Evolutionary conservation across 371 early-diverging fungal genomes (phyloP).

Genomic region (Modicella reniformis): DNA sequence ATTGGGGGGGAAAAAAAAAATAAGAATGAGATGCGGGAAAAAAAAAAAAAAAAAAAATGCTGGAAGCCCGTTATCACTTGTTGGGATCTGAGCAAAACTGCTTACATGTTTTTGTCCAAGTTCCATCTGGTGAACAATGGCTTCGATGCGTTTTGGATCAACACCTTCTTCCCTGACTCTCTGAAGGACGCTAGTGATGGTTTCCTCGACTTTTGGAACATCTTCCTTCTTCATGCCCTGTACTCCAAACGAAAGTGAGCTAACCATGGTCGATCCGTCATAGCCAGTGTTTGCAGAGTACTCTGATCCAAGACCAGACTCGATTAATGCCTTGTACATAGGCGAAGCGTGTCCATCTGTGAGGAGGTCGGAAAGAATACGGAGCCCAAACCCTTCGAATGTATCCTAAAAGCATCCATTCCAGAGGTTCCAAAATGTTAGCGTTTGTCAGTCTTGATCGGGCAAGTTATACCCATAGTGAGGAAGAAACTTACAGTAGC

Average conservation of each 20-base stretch:
- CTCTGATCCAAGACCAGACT: slow-evolving; percentile 90
- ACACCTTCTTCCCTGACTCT: slow-evolving; percentile 80
- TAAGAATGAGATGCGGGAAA: too few relatives aligned
- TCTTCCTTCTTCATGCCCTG: slow-evolving; percentile 64
- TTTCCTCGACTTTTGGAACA: slow-evolving; percentile 66
- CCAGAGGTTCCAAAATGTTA: background rate
- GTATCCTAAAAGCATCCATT: slow-evolving; percentile 62
- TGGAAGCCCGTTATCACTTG: too few relatives aligned
- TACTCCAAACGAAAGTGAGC: slow-evolving; percentile 63
- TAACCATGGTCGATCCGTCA: slow-evolving; percentile 72
- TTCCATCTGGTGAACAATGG: slow-evolving; percentile 91
- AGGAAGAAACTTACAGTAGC: slow-evolving; percentile 61
- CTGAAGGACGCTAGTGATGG: slow-evolving; percentile 76
- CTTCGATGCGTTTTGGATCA: slow-evolving; percentile 80
- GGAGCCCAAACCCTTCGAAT: slow-evolving; percentile 85
- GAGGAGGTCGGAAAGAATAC: slow-evolving; percentile 82
- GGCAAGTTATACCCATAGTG: background rate
- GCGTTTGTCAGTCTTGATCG: background rate
- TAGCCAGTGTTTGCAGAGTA: slow-evolving; percentile 92
- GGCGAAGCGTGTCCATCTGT: slow-evolving; percentile 91
- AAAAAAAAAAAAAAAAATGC: too few relatives aligned
- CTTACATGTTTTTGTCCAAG: slow-evolving; percentile 87
- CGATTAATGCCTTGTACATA: slow-evolving; percentile 94
- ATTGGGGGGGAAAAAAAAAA: too few relatives aligned
- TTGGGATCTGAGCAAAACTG: background rate